Conservation (phyloP, 371 early-diverging fungal genomes). For the Mucor velutinosus region DNA sequence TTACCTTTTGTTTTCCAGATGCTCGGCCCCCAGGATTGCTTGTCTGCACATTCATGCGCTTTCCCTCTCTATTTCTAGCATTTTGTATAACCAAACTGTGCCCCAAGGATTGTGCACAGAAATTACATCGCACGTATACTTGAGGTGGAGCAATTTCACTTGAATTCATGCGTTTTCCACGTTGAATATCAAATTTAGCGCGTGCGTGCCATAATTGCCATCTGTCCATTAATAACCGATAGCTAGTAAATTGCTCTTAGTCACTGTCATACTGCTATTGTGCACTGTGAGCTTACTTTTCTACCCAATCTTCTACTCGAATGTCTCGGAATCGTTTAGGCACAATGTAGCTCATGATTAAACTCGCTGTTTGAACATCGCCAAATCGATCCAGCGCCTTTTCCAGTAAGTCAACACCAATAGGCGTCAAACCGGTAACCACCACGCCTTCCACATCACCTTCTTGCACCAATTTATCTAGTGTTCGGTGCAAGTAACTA, state of each 20-base stretch:
- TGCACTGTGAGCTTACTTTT: conserved; percentile 44
- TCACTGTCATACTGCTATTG: background rate
- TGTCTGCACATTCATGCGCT: conserved; percentile 56
- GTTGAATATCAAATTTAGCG: conserved; percentile 87
- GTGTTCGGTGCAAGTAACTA: conserved; percentile 50
- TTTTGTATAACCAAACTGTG: conserved; percentile 62
- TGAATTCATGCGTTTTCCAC: conserved; percentile 63
- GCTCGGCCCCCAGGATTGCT: conserved; percentile 43
- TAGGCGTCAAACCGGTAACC: conserved; percentile 71
- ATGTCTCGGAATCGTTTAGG: conserved; percentile 63
- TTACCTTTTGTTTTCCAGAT: conserved; percentile 51
- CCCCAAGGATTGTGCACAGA: conserved; percentile 81
- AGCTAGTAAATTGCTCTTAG: conserved; percentile 43
- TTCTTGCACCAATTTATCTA: conserved; percentile 46
- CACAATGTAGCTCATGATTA: conserved; percentile 67
- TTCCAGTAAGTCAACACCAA: conserved; percentile 71
- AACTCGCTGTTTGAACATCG: conserved; percentile 88
- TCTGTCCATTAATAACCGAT: conserved; percentile 85
- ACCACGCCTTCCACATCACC: conserved; percentile 79
- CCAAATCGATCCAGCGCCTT: conserved; percentile 83
- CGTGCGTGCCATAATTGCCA: conserved; percentile 87
- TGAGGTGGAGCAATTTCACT: conserved; percentile 75
- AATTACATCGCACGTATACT: conserved; percentile 89
- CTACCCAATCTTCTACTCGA: conserved; percentile 80
- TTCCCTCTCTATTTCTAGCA: conserved; percentile 59